Conservation (phyloP, 495 filamentous ascomycete species). For the Xylaria cubensis region DNA sequence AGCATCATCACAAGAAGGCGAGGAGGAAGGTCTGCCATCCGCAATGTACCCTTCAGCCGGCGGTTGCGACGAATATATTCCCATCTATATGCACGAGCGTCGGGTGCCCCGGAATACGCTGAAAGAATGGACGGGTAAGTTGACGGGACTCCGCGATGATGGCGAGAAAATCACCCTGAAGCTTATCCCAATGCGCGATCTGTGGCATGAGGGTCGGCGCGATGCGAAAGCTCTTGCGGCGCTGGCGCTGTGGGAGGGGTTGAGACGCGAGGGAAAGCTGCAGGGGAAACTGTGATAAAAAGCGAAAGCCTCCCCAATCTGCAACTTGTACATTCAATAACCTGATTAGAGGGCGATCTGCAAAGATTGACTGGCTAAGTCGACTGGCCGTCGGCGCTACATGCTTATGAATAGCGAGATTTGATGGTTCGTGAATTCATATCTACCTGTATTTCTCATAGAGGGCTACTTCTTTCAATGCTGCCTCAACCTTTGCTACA, state of each 20-base stretch:
- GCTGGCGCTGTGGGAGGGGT: constrained; percentile 75
- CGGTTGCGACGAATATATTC: constrained; percentile 85
- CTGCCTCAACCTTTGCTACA: constrained; percentile 66
- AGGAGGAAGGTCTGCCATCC: constrained; percentile 59
- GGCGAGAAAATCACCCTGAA: constrained; percentile 84
- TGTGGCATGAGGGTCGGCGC: constrained; percentile 77
- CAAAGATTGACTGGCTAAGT: not conserved
- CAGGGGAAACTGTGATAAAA: constrained; percentile 37
- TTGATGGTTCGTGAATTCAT: constrained; percentile 15
- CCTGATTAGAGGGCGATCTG: not conserved
- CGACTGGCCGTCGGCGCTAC: not conserved
- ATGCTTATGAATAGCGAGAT: not conserved
- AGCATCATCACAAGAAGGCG: constrained; percentile 39
- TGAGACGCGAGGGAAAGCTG: constrained; percentile 70
- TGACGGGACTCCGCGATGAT: constrained; percentile 78
- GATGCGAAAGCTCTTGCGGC: constrained; percentile 84
- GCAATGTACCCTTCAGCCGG: constrained; percentile 80
- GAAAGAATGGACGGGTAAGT: constrained; percentile 71
- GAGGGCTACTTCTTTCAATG: constrained; percentile 57
- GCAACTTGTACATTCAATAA: not conserved
- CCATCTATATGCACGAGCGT: constrained; percentile 77
- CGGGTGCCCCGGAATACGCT: constrained; percentile 68
- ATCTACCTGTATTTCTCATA: constrained; percentile 43
- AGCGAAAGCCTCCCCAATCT: not conserved
- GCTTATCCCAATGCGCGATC: constrained; percentile 70